Base-by-base conservation (phyloP, 1,284 basidiomycete genomes). In the Cystobasidium slooffiae region DNA sequence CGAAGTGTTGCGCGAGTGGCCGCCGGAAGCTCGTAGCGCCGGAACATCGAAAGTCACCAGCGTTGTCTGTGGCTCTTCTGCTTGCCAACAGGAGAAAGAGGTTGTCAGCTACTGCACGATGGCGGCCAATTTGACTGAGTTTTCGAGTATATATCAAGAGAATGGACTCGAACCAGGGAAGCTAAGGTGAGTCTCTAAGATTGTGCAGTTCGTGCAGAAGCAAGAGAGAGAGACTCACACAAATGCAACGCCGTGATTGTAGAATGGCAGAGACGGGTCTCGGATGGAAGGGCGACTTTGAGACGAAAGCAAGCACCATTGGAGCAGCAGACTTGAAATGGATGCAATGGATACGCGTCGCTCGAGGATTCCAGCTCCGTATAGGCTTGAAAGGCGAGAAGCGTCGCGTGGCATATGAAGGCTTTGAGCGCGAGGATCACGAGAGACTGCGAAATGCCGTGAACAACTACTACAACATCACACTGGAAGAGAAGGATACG, bases 341-440 rank as follows among this genome's bases (percentile, higher is more conserved):
- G 56, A 73, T 73, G 70, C 70, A 73, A 46, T 73, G 70, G 70
- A 22, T 65, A 7, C 70, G 70, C 52, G 95, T 97, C 46, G 95
- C 94, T 41, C 87, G 97, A 56, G 89, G 91, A 78, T 97, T 92
- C 81, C 95, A 97, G 83, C 88, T 99, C 18, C 86, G 92, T 72
- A 85, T 98, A 61, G 89, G 89, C 10, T 76, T 93, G 79, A 90
- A 90, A 82, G 76, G 75, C 64, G 78, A 77, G 79, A 72, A 87
- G 86, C 24, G 80, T 83, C 78, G 90, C 91, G 79, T 78, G 20
- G 91, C 87, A n/a, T 97, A 98, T 81, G 96, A 99, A 78, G 95
- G 95, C 5, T 98, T 99, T 84, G 84, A 88, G 81, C 88, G 92
- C 77, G 95, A 98, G 63, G 80, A 84, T 75, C 81, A 80, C 73